Percentiles rank a stretch among this genome's conserved stretches.
Conservation (phyloP, 805 yeast genomes). For the Naumovozyma dairenensis region DNA sequence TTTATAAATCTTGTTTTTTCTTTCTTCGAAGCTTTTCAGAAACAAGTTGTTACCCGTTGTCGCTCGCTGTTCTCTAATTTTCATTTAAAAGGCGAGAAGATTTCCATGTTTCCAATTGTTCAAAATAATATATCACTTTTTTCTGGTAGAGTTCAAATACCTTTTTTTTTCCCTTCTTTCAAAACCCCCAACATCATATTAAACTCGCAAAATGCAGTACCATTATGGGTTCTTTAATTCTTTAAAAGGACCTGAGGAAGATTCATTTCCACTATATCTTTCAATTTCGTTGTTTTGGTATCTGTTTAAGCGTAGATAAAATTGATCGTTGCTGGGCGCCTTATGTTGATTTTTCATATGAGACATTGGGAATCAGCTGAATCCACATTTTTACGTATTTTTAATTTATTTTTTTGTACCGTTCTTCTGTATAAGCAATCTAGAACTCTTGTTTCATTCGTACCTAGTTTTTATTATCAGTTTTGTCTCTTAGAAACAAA, state of each 20-base stretch:
- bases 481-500: too few relatives aligned
- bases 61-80: too few relatives aligned
- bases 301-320: constrained; percentile 24
- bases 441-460: background rate
- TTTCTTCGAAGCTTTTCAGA: background rate
- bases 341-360: constrained; percentile 28
- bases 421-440: background rate
- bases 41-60: background rate
- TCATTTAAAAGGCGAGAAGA: too few relatives aligned
- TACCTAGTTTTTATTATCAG: too few relatives aligned
- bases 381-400: constrained; percentile 20
- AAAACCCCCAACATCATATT: constrained; percentile 24
- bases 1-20: background rate
- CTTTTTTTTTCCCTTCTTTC: too few relatives aligned
- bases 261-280: constrained; percentile 10
- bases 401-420: background rate
- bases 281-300: constrained; percentile 6
- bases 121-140: background rate
- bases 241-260: constrained; percentile 9
- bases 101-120: background rate
- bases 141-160: too few relatives aligned
- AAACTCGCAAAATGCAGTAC: constrained; percentile 16
- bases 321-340: constrained; percentile 36
- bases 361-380: constrained; percentile 35
- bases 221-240: constrained; percentile 5